Percentiles rank a stretch among this genome's conserved stretches.
Conservation (phyloP, 345 rosid genomes). For the Geranium rotundifolium region DNA sequence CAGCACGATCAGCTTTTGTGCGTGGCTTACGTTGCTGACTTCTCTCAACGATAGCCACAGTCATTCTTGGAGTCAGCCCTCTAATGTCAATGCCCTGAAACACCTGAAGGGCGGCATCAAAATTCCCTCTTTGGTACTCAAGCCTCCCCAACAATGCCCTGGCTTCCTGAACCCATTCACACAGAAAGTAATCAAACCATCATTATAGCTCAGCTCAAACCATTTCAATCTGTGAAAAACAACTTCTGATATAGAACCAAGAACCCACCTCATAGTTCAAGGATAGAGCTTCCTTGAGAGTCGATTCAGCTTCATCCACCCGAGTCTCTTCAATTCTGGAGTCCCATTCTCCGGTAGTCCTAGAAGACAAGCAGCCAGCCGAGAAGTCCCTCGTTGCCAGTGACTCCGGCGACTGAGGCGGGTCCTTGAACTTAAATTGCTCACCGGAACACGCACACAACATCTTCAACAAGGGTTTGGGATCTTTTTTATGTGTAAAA, state of each 20-base stretch:
- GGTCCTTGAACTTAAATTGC: constrained; percentile 81
- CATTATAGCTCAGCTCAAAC: background rate
- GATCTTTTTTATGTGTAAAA: background rate
- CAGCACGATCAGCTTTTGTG: constrained; percentile 35
- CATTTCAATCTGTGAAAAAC: background rate
- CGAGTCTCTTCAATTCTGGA: constrained; percentile 64
- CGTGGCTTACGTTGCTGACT: constrained; percentile 44
- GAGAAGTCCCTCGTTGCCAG: constrained; percentile 94
- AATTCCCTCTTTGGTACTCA: constrained; percentile 84
- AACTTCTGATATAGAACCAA: constrained; percentile 1
- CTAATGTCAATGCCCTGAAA: constrained; percentile 77
- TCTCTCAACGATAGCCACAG: constrained; percentile 50
- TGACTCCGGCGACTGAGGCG: constrained; percentile 81
- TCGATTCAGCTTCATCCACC: constrained; percentile 91
- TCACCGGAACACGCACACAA: constrained; percentile 97
- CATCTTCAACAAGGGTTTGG: constrained; percentile 32
- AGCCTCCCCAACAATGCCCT: constrained; percentile 92
- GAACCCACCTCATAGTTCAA: constrained; percentile 78
- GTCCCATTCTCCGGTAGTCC: constrained; percentile 68
- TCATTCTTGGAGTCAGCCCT: constrained; percentile 58
- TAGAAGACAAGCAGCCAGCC: constrained; percentile 69
- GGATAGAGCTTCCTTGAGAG: constrained; percentile 91
- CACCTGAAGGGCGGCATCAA: constrained; percentile 92
- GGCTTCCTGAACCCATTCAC: constrained; percentile 57
- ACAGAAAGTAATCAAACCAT: constrained; percentile 1